A percentile compares a stretch with the other conserved stretches of the same genome.
phyloP scores from a whole-genome alignment of 2,329 filamentous ascomycete species.

The Beauveria sp. region DNA sequence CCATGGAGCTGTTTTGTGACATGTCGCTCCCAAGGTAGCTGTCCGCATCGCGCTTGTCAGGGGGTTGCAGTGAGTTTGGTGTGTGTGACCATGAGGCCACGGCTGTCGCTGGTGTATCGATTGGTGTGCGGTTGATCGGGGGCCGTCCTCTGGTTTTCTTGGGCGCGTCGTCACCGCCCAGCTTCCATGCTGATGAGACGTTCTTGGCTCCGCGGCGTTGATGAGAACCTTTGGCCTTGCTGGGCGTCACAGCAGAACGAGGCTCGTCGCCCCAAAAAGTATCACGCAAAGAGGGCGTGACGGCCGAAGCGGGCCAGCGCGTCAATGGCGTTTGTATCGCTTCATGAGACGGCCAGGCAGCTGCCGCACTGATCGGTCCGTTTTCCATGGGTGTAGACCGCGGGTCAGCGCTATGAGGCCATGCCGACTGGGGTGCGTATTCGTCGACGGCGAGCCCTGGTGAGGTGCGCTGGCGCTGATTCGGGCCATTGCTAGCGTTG shows the following conservation, averaged over 20 bases:
- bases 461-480: conserved; percentile 56
- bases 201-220: conserved; percentile 69
- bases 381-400: conserved; percentile 24
- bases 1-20: conserved; percentile 38
- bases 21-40: background rate
- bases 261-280: conserved; percentile 55
- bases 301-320: conserved; percentile 70
- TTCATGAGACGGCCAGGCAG: conserved; percentile 32
- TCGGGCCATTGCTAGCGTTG: conserved; percentile 38
- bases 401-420: background rate
- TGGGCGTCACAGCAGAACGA: conserved; percentile 65
- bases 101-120: conserved; percentile 61
- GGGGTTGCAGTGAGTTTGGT: background rate
- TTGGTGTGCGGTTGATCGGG: conserved; percentile 54
- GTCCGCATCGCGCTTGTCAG: background rate
- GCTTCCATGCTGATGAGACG: conserved; percentile 85
- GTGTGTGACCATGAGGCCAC: conserved; percentile 45
- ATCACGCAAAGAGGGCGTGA: conserved; percentile 54
- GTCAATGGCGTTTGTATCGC: conserved; percentile 53
- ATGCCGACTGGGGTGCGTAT: conserved; percentile 20
- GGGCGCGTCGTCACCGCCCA: conserved; percentile 50
- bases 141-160: conserved; percentile 75
- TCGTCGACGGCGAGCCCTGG: conserved; percentile 38
- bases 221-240: conserved; percentile 38
- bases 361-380: conserved; percentile 24